Evolutionary conservation across 208 protist species (phyloP).

Genomic region (Leishmania braziliensis): DNA sequence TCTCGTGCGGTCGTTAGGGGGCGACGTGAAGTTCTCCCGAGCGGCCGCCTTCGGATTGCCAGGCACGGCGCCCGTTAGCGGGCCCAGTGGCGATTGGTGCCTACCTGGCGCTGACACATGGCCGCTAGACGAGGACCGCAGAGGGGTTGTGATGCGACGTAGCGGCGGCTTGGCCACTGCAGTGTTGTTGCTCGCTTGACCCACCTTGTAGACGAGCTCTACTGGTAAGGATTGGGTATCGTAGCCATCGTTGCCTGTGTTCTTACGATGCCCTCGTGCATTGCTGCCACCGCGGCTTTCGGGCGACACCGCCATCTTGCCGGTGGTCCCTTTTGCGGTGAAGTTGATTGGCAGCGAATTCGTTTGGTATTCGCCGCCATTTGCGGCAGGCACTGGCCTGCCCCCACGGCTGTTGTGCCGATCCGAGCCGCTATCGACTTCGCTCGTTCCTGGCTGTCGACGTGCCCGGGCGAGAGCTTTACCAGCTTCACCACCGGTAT

Average conservation of each 20-base stretch:
- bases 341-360: slow-evolving; percentile 73
- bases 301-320: slow-evolving; percentile 1
- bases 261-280: neutral
- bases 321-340: slow-evolving; percentile 10
- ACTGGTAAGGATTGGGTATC: slow-evolving; percentile 75
- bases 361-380: slow-evolving; percentile 41
- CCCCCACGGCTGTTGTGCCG: neutral
- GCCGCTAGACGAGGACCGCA: slow-evolving; percentile 19
- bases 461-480: neutral
- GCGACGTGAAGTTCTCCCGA: slow-evolving; percentile 1
- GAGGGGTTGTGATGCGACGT: slow-evolving; percentile 12
- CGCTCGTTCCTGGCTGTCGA: slow-evolving; percentile 9
- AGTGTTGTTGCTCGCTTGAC: slow-evolving; percentile 14
- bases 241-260: slow-evolving; percentile 26
- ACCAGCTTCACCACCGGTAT: slow-evolving; percentile 4
- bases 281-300: slow-evolving; percentile 7
- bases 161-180: slow-evolving; percentile 13
- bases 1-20: neutral
- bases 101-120: slow-evolving; percentile 12
- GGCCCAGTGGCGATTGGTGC: slow-evolving; percentile 13
- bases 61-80: neutral
- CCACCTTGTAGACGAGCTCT: slow-evolving; percentile 56
- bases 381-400: slow-evolving; percentile 1
- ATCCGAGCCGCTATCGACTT: slow-evolving; percentile 5
- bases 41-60: slow-evolving; percentile 12